A percentile compares a stretch with the other conserved stretches of the same genome.
Conservation (phyloP, 139 green algal species). For the Coelastrella sp. region DNA sequence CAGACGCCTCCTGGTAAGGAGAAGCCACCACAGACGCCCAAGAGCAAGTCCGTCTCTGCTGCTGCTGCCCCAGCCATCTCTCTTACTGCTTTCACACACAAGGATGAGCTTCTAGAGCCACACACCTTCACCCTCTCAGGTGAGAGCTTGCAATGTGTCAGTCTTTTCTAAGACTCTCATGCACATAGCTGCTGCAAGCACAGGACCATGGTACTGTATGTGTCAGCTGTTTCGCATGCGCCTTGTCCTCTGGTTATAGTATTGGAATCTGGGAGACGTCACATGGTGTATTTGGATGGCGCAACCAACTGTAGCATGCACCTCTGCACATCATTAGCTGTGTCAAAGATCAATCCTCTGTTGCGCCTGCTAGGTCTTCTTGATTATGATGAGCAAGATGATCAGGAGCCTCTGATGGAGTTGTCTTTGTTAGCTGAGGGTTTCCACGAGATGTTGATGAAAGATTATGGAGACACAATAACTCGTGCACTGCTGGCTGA, state of each 20-base stretch:
- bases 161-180: no score
- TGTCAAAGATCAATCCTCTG: no score
- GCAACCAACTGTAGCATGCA: no score
- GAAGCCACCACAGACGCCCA: neutral
- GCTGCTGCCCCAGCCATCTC: neutral
- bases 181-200: neutral
- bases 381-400: constrained; percentile 77
- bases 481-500: constrained; percentile 43
- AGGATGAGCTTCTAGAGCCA: constrained; percentile 21
- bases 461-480: constrained; percentile 62
- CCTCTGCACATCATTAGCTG: no score
- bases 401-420: constrained; percentile 80
- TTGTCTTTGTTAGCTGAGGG: constrained; percentile 79
- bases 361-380: constrained; percentile 72
- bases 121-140: constrained; percentile 19
- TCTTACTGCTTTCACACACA: constrained; percentile 10
- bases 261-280: no score
- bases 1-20: neutral
- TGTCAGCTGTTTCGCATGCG: no score
- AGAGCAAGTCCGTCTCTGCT: neutral
- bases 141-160: neutral
- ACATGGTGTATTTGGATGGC: no score
- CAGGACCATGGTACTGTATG: neutral
- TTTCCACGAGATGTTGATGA: constrained; percentile 76
- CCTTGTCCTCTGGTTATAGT: no score